Evolutionary conservation across 441 rosid species (phyloP).

Genomic region (Croton setiger): DNA sequence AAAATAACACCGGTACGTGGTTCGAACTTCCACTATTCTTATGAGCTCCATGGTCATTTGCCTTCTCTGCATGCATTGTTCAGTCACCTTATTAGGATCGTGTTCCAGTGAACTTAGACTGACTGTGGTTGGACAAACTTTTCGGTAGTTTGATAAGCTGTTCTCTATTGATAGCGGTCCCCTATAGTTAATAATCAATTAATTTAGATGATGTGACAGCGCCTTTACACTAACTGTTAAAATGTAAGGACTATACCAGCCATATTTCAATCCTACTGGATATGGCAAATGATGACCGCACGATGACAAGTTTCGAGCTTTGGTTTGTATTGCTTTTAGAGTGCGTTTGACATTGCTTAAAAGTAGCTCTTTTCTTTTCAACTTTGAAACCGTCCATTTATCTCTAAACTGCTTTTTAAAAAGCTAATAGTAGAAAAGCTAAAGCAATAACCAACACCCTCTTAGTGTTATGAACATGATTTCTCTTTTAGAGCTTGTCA

Average conservation of each 20-base stretch:
- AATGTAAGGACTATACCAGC: conserved; percentile 8
- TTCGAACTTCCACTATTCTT: neutral
- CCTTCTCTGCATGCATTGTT: neutral
- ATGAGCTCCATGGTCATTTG: neutral
- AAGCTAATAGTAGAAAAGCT: no score
- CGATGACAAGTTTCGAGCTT: neutral
- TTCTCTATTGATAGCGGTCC: conserved; percentile 4
- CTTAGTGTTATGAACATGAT: no score
- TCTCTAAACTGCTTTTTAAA: no score
- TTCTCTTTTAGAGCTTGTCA: neutral
- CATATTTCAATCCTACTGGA: conserved; percentile 8
- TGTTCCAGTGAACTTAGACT: conserved; percentile 1
- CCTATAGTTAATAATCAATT: conserved; percentile 2
- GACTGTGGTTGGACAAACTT: neutral
- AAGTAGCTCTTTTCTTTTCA: neutral
- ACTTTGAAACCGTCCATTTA: no score
- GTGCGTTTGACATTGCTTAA: neutral
- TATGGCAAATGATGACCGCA: neutral
- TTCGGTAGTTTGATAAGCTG: neutral
- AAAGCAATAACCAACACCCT: no score
- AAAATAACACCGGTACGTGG: conserved; percentile 81
- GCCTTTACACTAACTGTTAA: neutral
- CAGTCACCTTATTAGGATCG: neutral
- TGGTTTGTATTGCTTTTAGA: conserved; percentile 1
- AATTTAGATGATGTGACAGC: conserved; percentile 8